A percentile compares a stretch with the other conserved stretches of the same genome.
Evolutionary conservation across 257 asterid species (phyloP).

Genomic region (Eustoma russellianum): DNA sequence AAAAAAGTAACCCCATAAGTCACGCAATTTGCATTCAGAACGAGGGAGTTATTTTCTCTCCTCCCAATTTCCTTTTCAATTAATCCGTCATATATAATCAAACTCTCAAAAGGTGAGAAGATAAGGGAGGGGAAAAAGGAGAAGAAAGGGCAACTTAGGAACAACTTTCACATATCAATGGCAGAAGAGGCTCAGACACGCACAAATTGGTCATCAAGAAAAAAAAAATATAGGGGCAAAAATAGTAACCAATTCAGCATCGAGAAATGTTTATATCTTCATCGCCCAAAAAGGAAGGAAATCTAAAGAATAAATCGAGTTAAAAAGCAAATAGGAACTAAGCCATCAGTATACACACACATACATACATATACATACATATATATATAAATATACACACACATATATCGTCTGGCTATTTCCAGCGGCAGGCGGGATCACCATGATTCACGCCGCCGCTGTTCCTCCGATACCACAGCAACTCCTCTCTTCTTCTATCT

Average conservation of each 20-base stretch:
- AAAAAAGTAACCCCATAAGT: not conserved
- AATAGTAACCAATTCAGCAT: constrained; percentile 31
- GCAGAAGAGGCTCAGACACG: constrained; percentile 68
- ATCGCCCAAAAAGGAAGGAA: constrained; percentile 15
- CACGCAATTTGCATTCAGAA: no score
- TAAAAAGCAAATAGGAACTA: no score
- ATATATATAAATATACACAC: no score
- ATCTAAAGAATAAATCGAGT: not conserved
- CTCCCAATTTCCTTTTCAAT: no score
- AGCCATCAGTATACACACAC: no score
- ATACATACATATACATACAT: no score
- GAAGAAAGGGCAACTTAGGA: not conserved
- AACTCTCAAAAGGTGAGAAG: not conserved
- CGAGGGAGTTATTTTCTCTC: constrained; percentile 41
- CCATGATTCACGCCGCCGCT: no score
- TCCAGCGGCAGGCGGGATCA: no score
- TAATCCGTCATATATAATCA: not conserved
- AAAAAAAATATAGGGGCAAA: not conserved
- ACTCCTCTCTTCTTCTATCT: no score
- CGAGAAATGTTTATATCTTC: constrained; percentile 62
- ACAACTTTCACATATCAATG: not conserved
- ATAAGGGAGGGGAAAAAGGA: no score
- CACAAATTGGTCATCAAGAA: constrained; percentile 56
- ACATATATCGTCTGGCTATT: no score
- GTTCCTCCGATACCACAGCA: no score